phyloP scores from a whole-genome alignment of 306 rosid species.

The Alnus glutinosa region DNA sequence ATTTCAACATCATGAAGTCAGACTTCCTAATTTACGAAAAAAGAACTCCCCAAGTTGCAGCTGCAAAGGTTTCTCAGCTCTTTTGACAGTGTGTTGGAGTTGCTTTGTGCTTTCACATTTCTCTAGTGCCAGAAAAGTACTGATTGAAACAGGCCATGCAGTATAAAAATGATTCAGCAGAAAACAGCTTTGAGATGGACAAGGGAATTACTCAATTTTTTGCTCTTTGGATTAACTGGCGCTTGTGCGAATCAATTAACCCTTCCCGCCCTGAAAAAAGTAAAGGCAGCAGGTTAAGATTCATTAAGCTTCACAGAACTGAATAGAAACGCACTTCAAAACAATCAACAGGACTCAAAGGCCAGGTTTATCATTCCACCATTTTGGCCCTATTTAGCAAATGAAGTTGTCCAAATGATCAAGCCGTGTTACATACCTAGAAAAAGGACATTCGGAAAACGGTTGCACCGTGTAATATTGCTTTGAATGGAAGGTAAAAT shows the following conservation, averaged over 20 bases:
- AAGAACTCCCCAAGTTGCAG: background rate
- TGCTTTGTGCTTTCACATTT: constrained; percentile 22
- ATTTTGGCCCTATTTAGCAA: background rate
- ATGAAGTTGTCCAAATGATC: background rate
- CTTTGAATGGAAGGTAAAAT: background rate
- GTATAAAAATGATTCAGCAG: constrained; percentile 14
- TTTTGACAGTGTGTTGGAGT: constrained; percentile 20
- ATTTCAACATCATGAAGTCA: constrained; percentile 7
- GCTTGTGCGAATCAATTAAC: constrained; percentile 19
- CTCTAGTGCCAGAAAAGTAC: background rate
- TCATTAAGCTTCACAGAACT: background rate
- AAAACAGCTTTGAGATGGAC: constrained; percentile 7
- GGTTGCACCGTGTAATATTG: background rate
- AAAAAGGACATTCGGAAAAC: background rate
- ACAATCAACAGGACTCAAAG: background rate
- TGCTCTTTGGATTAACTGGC: background rate
- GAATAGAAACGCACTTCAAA: background rate
- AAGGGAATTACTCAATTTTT: background rate
- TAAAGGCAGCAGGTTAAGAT: background rate
- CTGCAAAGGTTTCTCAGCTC: constrained; percentile 9
- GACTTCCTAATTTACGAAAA: constrained; percentile 15
- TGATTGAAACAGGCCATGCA: constrained; percentile 15
- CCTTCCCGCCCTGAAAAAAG: constrained; percentile 36
- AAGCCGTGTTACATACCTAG: background rate
- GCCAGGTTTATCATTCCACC: constrained; percentile 2